Base-by-base conservation (phyloP, 352 stramenopile genomes). In the Pythium phragmitis region DNA sequence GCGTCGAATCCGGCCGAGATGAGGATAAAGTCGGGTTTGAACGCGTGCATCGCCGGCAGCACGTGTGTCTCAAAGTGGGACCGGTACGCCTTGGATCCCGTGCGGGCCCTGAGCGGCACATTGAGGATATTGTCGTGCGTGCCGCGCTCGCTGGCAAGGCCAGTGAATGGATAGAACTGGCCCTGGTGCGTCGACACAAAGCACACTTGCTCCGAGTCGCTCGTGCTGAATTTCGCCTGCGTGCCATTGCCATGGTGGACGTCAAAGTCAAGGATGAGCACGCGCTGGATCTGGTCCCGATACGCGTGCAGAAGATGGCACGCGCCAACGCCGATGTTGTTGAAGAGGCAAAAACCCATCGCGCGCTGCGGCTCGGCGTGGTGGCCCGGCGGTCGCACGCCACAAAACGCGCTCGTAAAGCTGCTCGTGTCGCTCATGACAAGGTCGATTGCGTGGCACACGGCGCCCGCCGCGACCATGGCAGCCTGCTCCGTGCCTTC, bases 1-100 rank as follows among this genome's bases (percentile, higher is more conserved):
- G 91, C 96, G 76, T 98, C 96, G 72, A 99, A 99, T 11, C 96
- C 96, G 37, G 96, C 94, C 21, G 88, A 98, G 50, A 99, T 75
- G 52, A 99, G 87, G 41, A 99, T 91, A 9, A 98, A 72, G 67
- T 99, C 92, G 30, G 96, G 96, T 28, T 77, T 70, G 70, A 98
- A 98, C 39, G 76, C 70, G 37, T 89, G 81, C 55, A 98, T 89
- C 23, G 79, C 79, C 6, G 94, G 94, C 49, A 97, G 75, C 13
- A 99, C 80, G 37, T 92, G 55, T 36, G 50, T 16, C 68, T 80
- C 61, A 55, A 84, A 96, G n/a, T 81, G 80, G 7, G 64, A 68
- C 16, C 79, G 65, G 54, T 96, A 97, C 53, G 89, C 82, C 13
- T 69, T 56, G 17, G 74, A 80, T 3, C 65, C 68, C 30, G 82